These are phyloP conservation scores for Exophiala lecanii-corni DNA, from an alignment of 2,329 filamentous ascomycete genomes.

Conservation along the genomic window DNA sequence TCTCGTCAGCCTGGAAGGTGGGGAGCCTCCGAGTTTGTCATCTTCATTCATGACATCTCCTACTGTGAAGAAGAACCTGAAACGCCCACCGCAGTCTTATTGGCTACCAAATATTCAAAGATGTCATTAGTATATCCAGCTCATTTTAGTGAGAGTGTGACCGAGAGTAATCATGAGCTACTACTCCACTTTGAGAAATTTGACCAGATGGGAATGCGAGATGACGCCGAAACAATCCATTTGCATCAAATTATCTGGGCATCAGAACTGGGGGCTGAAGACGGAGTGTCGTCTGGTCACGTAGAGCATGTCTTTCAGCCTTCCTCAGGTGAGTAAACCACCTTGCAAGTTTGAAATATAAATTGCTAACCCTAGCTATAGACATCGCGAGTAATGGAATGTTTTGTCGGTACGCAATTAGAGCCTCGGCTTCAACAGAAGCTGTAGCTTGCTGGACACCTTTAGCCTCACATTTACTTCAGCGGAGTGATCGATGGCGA, in stretches of 20 bases:
- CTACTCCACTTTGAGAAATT: conserved; percentile 15
- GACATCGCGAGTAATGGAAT: conserved; percentile 2
- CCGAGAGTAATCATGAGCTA: conserved; percentile 13
- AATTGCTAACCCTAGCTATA: not conserved
- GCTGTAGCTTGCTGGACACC: conserved; percentile 11
- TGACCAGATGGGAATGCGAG: conserved; percentile 11
- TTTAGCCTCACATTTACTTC: conserved; percentile 8
- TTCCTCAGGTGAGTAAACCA: conserved; percentile 6
- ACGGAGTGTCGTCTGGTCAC: not conserved
- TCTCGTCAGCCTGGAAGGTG: not conserved
- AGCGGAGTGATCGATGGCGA: conserved; percentile 6
- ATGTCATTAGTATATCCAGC: conserved; percentile 2
- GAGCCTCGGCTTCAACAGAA: not conserved
- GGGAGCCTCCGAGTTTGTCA: too few species aligned
- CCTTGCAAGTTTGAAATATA: not conserved
- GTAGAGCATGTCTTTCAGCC: conserved; percentile 2
- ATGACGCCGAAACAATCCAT: conserved; percentile 11
- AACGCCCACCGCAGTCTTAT: not conserved
- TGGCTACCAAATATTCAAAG: conserved; percentile 16
- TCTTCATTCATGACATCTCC: conserved; percentile 11
- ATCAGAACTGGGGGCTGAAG: too few species aligned
- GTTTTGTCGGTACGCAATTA: conserved; percentile 19
- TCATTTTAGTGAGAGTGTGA: not conserved
- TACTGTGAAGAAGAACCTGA: not conserved
- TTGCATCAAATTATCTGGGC: conserved; percentile 12